A percentile compares a stretch with the other conserved stretches of the same genome.
phyloP scores from a whole-genome alignment of 2,329 filamentous ascomycete species.

The Ophiosphaerella herpotricha region DNA sequence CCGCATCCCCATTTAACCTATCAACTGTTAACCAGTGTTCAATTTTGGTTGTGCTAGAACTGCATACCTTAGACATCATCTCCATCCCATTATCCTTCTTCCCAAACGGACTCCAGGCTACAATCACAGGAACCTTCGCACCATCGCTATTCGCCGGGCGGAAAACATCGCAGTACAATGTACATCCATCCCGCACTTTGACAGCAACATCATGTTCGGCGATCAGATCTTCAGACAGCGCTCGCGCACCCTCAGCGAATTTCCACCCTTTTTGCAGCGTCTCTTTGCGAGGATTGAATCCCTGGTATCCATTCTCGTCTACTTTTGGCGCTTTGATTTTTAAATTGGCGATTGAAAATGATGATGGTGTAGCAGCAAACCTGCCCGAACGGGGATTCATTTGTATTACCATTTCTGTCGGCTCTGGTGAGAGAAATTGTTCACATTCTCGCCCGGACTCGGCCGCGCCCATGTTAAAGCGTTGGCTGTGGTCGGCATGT shows the following conservation, averaged over 20 bases:
- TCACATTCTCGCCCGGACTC: slow-evolving; percentile 5
- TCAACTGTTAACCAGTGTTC: too few species aligned
- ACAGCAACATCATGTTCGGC: slow-evolving; percentile 11
- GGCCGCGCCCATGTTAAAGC: slow-evolving; percentile 1
- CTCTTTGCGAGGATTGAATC: slow-evolving; percentile 4
- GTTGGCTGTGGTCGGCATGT: too few species aligned
- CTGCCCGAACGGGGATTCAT: too few species aligned
- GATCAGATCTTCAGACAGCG: slow-evolving; percentile 8
- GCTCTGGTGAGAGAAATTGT: background rate
- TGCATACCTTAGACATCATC: slow-evolving; percentile 3
- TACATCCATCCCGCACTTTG: slow-evolving; percentile 13
- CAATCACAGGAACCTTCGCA: slow-evolving; percentile 47
- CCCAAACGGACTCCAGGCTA: slow-evolving; percentile 52
- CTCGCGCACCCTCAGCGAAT: slow-evolving; percentile 5
- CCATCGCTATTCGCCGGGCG: slow-evolving; percentile 21
- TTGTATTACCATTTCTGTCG: background rate
- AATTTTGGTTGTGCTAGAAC: background rate
- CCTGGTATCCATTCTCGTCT: slow-evolving; percentile 5
- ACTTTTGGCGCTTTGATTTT: slow-evolving; percentile 9
- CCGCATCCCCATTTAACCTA: background rate
- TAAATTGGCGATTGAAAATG: background rate
- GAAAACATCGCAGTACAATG: slow-evolving; percentile 13
- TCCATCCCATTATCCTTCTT: slow-evolving; percentile 33
- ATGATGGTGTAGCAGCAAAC: background rate
- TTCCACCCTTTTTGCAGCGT: slow-evolving; percentile 8